Evolutionary conservation across 2,329 filamentous ascomycete species (phyloP), one percentile per base, ranked within the genome.

Genomic region (Coleophoma eucalyptorum): DNA sequence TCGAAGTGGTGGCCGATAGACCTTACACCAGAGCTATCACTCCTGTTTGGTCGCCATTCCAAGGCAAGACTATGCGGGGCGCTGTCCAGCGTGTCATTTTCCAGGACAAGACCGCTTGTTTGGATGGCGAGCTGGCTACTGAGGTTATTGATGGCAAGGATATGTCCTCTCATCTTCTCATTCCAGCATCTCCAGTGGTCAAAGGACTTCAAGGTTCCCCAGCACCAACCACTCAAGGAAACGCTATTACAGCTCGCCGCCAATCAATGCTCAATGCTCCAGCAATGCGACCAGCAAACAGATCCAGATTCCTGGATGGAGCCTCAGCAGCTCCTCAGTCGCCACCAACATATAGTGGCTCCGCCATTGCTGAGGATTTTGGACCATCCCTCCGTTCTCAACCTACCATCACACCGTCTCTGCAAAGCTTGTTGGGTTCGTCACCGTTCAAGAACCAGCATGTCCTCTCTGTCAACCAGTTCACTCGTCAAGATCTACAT

Each of bases 371-470:
- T n/a, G 75, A 79, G 8, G 75, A 78, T 16, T 70, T 80, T 37
- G 69, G 68, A 32, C 65, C 74, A 37, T 66, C 74, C 5, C 64
- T 77, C 34, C 74, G 79, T 31, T 61, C 75, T 49, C 75, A 80
- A 49, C 73, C 77, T 19, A 69, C 76, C 5, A 70, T 79, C 18
- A 77, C 78, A 51, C 77, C 86, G 33, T 81, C 84, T 5, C 73
- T 97, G 32, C 77, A 82, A 45, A 80, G 90, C 54, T 78, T 97
- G 43, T 76, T 97, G 19, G 79, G 87, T 26, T 84, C 82, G 49
- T 96, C 92, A 3, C 81, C 87, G 0, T 97, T 97, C 79, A 96
- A 92, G 72, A 84, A 89, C 62, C 84, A 90, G 57, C 89, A 97
- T 64, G 88, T 99, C 43, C 76, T 97, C 44, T 97, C 93, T 1